phyloP scores from a whole-genome alignment of 495 filamentous ascomycete genomes.

The Lophiostoma macrostomum region DNA sequence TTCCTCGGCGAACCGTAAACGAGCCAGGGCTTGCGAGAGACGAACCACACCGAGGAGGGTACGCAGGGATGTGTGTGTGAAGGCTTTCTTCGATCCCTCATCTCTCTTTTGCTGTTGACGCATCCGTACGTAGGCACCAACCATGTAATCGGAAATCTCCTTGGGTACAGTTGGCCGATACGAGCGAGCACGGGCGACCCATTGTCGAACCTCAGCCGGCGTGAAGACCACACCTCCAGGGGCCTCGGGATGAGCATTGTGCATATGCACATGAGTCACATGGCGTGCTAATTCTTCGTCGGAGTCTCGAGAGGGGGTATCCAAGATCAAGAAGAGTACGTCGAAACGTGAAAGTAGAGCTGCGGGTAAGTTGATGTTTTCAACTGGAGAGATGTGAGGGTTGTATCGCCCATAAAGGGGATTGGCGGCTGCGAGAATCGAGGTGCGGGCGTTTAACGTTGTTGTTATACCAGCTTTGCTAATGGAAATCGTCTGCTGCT shows the following conservation, averaged over 20 bases:
- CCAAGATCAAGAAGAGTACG: slow-evolving; percentile 91
- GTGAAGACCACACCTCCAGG: slow-evolving; percentile 67
- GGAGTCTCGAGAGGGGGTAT: slow-evolving; percentile 79
- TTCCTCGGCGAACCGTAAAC: slow-evolving; percentile 76
- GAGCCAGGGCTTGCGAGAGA: slow-evolving; percentile 91
- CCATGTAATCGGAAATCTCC: slow-evolving; percentile 87
- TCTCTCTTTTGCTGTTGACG: slow-evolving; percentile 83
- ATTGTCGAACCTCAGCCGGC: slow-evolving; percentile 89
- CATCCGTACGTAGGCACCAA: slow-evolving; percentile 91
- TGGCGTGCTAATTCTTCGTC: slow-evolving; percentile 94
- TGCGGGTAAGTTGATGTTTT: slow-evolving; percentile 97
- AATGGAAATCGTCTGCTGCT: slow-evolving; percentile 98
- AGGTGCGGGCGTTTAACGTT: slow-evolving; percentile 91
- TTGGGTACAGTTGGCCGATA: slow-evolving; percentile 83
- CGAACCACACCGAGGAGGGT: slow-evolving; percentile 89
- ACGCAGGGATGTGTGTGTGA: slow-evolving; percentile 88
- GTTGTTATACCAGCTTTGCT: slow-evolving; percentile 98
- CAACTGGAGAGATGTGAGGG: slow-evolving; percentile 89
- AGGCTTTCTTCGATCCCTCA: slow-evolving; percentile 82
- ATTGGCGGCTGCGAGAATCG: slow-evolving; percentile 96
- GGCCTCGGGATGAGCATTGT: slow-evolving; percentile 86
- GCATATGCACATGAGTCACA: slow-evolving; percentile 96
- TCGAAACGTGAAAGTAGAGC: slow-evolving; percentile 96
- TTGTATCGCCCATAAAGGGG: slow-evolving; percentile 98
- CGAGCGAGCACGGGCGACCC: slow-evolving; percentile 86